Percentiles rank a stretch among this genome's conserved stretches.
These are phyloP conservation scores for Polygonum aviculare DNA, from an alignment of 148 eudicot genomes.

Conservation along the genomic window DNA sequence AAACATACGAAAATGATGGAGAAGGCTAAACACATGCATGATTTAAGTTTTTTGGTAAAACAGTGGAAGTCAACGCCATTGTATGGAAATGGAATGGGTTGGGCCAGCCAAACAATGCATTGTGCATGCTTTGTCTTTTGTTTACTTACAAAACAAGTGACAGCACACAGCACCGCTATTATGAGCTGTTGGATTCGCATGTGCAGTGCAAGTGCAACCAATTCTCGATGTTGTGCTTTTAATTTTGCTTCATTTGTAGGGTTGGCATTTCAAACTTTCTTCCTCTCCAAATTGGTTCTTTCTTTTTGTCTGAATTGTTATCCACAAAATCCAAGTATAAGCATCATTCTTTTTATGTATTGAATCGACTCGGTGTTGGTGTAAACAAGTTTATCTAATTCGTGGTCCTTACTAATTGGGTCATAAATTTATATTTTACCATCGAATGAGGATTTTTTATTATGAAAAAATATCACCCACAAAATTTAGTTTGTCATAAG, in stretches of 20 bases:
- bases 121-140: constrained; percentile 3
- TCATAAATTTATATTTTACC: too few relatives aligned
- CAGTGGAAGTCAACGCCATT: background rate
- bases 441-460: too few relatives aligned
- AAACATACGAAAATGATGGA: background rate
- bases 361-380: too few relatives aligned
- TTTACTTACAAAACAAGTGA: background rate
- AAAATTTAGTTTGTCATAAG: background rate
- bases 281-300: background rate
- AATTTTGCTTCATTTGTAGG: background rate
- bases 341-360: too few relatives aligned
- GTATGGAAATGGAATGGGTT: background rate
- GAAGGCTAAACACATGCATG: background rate
- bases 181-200: background rate
- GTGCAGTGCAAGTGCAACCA: background rate
- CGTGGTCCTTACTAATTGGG: too few relatives aligned
- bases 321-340: too few relatives aligned
- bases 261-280: background rate
- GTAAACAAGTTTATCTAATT: too few relatives aligned
- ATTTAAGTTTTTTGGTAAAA: background rate
- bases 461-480: background rate
- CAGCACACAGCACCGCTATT: background rate
- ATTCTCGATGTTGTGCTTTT: background rate
- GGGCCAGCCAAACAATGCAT: background rate
- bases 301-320: background rate